Base-by-base conservation (phyloP, 148 eudicot genomes). In the Spergularia bocconei region DNA sequence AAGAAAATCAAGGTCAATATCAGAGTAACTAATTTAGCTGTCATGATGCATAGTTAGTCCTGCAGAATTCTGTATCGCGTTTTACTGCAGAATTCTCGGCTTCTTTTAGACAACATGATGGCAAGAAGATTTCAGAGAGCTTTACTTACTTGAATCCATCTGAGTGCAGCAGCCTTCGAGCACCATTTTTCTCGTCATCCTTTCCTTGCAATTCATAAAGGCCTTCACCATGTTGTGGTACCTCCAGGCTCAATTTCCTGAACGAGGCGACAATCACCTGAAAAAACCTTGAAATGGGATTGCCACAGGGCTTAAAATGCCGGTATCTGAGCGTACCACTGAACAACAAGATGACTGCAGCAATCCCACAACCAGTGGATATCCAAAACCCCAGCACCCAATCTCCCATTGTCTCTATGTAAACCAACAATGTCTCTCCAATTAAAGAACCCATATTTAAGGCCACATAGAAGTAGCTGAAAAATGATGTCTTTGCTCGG, bases 301-400 rank as follows among this genome's bases (percentile, higher is more conserved):
- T 87, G 2, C 90, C 89, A 62, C 78, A 75, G 13, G 89, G 84
- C 70, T 78, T 84, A 23, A 84, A 87, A 82, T 87, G 89, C 25
- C 89, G 79, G 59, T 87, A 87, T 69, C 85, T 84, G 4, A 73
- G 63, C 11, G 89, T 82, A 19, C 87, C 87, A 70, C 79, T 75
- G 38, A 87, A 74, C 23, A 87, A 72, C 69, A 83, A 72, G 14
- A 87, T 51, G n/a, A 87, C 65, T 23, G 83, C 90, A 72, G 86
- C 86, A 23, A 82, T 77, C 8, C 79, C 90, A 67, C 87, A 82
- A 4, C 48, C 78, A 11, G 87, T 80, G 4, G 90, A 84, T 25
- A 81, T 81, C 86, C 87, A 87, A 77, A 82, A 87, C 2, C 87
- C 87, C 1, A 87, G 72, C 14, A 83, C 90, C 87, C 85, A 87